A percentile compares a stretch with the other conserved stretches of the same genome.
These are phyloP conservation scores for Edaphochlamys debaryana DNA, from an alignment of 139 green algal species.

Conservation along the genomic window DNA sequence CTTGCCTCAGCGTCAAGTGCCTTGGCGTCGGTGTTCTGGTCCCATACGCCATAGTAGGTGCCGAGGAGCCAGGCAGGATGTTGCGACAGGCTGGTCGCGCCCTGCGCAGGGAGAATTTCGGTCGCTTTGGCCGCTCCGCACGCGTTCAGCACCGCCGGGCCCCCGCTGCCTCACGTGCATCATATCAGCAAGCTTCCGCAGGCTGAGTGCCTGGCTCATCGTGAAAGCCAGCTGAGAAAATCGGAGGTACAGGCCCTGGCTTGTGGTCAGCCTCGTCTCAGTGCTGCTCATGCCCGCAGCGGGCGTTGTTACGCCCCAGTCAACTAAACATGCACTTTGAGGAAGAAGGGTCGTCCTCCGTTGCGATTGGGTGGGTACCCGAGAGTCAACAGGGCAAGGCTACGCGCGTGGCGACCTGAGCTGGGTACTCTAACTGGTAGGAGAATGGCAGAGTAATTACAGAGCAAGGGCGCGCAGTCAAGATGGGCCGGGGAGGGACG, in stretches of 20 bases:
- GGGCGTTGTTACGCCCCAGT: no score
- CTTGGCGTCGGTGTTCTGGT: background rate
- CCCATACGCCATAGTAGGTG: slow-evolving; percentile 44
- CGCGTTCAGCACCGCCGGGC: no score
- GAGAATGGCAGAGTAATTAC: no score
- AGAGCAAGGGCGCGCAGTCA: no score
- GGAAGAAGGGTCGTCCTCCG: no score
- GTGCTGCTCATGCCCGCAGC: slow-evolving; percentile 29
- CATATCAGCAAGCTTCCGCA: slow-evolving; percentile 67
- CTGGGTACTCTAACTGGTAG: no score
- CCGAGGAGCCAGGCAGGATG: slow-evolving; percentile 61
- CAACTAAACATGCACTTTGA: no score
- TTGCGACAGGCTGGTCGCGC: slow-evolving; percentile 25
- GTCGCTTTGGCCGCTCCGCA: no score
- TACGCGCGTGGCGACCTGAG: no score
- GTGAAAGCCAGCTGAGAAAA: background rate
- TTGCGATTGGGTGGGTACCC: no score
- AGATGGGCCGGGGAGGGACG: no score
- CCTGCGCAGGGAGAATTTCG: slow-evolving; percentile 43
- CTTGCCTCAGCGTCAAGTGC: background rate
- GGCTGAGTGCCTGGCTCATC: slow-evolving; percentile 66
- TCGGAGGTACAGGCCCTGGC: background rate
- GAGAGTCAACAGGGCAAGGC: no score
- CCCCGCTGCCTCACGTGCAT: slow-evolving; percentile 55
- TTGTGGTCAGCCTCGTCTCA: background rate